Percentiles rank a stretch among this genome's conserved stretches.
Evolutionary conservation across 2,329 filamentous ascomycete species (phyloP).

Genomic region (Macrophomina phaseolina): DNA sequence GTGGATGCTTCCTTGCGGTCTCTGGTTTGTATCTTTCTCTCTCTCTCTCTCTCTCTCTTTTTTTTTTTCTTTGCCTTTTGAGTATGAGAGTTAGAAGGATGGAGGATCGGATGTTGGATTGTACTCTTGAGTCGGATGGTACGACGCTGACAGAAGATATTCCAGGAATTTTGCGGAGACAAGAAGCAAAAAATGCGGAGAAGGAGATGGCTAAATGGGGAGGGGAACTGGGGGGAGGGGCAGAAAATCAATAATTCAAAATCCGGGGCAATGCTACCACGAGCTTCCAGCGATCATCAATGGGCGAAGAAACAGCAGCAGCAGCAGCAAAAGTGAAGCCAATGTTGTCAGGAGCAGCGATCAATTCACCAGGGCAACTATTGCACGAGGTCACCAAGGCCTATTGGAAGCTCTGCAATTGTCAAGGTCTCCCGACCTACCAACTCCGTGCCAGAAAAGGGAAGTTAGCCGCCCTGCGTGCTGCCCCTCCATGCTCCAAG

Average conservation of each 20-base stretch:
- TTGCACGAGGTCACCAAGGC: not conserved
- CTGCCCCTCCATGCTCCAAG: not conserved
- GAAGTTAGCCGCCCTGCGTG: not conserved
- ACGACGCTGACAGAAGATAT: no score
- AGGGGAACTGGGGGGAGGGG: not conserved
- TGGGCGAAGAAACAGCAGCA: no score
- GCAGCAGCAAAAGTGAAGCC: no score
- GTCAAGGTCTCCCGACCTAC: not conserved
- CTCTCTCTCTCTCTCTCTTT: no score
- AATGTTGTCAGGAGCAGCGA: no score
- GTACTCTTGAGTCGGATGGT: no score
- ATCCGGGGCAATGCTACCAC: constrained; percentile 4
- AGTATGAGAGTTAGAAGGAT: not conserved
- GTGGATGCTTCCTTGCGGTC: not conserved
- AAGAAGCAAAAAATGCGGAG: not conserved
- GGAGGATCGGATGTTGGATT: not conserved
- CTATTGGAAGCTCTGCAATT: not conserved
- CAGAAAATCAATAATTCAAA: no score
- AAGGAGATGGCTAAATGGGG: constrained; percentile 3
- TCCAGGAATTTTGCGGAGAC: not conserved
- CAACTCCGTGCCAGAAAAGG: no score
- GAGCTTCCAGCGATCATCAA: not conserved
- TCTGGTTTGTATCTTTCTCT: not conserved
- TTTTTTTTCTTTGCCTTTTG: not conserved
- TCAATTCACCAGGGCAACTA: not conserved